Conservation (phyloP, 768 basidiomycete species). For the Dentipellis sp. region DNA sequence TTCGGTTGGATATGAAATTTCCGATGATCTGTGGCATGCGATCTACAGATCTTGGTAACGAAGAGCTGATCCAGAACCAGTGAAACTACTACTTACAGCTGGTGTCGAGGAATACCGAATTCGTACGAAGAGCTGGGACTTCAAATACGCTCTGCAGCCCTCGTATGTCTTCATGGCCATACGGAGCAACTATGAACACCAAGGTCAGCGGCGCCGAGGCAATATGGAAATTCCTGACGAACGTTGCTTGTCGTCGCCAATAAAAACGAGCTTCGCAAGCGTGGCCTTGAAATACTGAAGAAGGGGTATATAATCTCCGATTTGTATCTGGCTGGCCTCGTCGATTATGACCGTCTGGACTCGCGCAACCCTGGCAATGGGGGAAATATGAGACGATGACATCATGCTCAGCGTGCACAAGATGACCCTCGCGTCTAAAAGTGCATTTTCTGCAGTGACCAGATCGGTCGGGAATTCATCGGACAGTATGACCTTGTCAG, state of each 20-base stretch:
- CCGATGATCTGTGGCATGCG: constrained; percentile 82
- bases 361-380: constrained; percentile 15
- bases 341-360: constrained; percentile 25
- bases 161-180: constrained; percentile 60
- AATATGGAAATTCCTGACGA: not conserved
- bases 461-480: constrained; percentile 21
- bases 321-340: constrained; percentile 23
- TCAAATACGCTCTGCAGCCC: constrained; percentile 74
- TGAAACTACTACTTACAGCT: constrained; percentile 48
- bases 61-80: not conserved
- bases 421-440: constrained; percentile 44
- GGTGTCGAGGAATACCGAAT: constrained; percentile 51
- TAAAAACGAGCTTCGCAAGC: constrained; percentile 27
- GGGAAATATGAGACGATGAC: not conserved
- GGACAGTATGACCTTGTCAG: constrained; percentile 43
- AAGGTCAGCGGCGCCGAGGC: not conserved
- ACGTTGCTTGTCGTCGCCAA: constrained; percentile 35
- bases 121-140: constrained; percentile 41
- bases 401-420: constrained; percentile 56
- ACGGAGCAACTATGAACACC: constrained; percentile 56
- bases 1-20: constrained; percentile 53
- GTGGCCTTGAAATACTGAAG: constrained; percentile 18
- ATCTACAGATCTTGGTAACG: constrained; percentile 31
- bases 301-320: constrained; percentile 22
- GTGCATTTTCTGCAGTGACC: constrained; percentile 20